A percentile compares a stretch with the other conserved stretches of the same genome.
phyloP scores from a whole-genome alignment of 2,329 filamentous ascomycete genomes.

The Fusarium acutatum region DNA sequence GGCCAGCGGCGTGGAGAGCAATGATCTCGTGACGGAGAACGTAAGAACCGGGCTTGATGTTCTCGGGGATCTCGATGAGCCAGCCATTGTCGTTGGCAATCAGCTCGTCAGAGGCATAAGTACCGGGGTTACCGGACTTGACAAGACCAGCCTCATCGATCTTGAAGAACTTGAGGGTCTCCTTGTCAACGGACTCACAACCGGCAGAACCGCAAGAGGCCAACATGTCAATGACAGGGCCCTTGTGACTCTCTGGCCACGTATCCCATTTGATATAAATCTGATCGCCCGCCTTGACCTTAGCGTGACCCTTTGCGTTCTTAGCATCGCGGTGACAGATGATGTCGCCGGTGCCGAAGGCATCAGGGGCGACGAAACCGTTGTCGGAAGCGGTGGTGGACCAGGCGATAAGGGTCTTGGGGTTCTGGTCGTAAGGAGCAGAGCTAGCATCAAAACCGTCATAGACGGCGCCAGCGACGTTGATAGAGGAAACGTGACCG shows the following conservation, averaged over 20 bases:
- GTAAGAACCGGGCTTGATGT: slow-evolving; percentile 52
- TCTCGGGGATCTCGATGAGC: slow-evolving; percentile 47
- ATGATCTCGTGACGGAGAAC: slow-evolving; percentile 63
- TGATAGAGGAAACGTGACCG: slow-evolving; percentile 42
- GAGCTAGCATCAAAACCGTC: slow-evolving; percentile 2
- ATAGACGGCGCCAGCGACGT: slow-evolving; percentile 40
- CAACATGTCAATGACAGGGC: slow-evolving; percentile 71
- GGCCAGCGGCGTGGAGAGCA: slow-evolving; percentile 55
- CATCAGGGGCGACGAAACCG: slow-evolving; percentile 58
- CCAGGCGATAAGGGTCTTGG: slow-evolving; percentile 49
- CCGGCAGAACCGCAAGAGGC: slow-evolving; percentile 64
- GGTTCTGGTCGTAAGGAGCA: slow-evolving; percentile 32
- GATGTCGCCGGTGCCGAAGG: slow-evolving; percentile 53
- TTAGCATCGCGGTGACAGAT: slow-evolving; percentile 56
- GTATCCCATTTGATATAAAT: slow-evolving; percentile 53
- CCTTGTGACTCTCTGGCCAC: slow-evolving; percentile 55
- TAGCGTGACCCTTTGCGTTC: slow-evolving; percentile 51
- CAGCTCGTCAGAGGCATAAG: slow-evolving; percentile 51
- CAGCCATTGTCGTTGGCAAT: slow-evolving; percentile 52
- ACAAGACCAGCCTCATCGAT: slow-evolving; percentile 66
- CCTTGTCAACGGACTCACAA: slow-evolving; percentile 64
- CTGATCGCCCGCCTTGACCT: slow-evolving; percentile 49
- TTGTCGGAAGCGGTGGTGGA: slow-evolving; percentile 55
- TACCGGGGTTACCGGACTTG: slow-evolving; percentile 50
- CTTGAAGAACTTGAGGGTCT: slow-evolving; percentile 69